Conservation (phyloP, 2,329 filamentous ascomycete species). For the Microsporum audouinii region DNA sequence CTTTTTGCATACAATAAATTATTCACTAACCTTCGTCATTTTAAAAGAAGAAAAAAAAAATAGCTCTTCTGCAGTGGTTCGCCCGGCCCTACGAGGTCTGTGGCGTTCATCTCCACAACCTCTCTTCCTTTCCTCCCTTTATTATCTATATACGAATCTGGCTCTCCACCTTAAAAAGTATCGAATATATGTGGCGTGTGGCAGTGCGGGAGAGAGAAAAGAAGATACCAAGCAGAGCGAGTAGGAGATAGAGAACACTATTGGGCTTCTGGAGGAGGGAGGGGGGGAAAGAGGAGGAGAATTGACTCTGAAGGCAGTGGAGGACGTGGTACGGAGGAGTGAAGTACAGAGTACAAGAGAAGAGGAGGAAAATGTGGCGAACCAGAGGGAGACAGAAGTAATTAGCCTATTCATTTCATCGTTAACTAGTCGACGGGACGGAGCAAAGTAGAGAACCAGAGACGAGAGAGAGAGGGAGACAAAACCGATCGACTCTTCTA, state of each 20-base stretch:
- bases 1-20: background rate
- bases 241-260: background rate
- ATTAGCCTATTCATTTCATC: background rate
- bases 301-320: background rate
- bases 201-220: background rate
- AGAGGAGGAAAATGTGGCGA: background rate
- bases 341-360: background rate
- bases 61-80: background rate
- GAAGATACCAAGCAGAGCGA: background rate
- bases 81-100: background rate
- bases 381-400: background rate
- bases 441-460: background rate
- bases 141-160: background rate
- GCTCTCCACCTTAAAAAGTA: background rate
- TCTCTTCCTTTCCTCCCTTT: background rate
- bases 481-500: background rate
- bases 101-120: background rate
- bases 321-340: background rate
- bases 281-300: background rate
- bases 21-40: no score
- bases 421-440: background rate
- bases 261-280: background rate
- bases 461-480: background rate
- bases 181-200: background rate
- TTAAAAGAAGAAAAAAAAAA: background rate